A percentile compares a stretch with the other conserved stretches of the same genome.
Evolutionary conservation across 495 filamentous ascomycete genomes (phyloP).

Genomic region (Podospora australis): DNA sequence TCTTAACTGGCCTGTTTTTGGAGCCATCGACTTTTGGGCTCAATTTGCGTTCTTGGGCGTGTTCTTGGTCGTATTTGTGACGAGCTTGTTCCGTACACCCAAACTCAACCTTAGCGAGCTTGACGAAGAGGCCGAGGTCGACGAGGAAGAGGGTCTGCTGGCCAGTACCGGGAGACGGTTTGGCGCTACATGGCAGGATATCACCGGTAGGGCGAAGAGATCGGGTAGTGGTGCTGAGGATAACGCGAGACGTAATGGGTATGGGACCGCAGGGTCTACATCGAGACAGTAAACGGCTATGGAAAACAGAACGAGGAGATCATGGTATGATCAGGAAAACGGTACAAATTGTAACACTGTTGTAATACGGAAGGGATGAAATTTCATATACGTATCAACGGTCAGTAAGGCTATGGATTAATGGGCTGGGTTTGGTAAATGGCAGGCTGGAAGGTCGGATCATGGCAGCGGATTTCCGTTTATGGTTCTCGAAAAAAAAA

Average conservation of each 20-base stretch:
- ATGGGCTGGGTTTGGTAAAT: too few species aligned
- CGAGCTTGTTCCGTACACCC: slow-evolving; percentile 72
- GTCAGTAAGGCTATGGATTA: too few species aligned
- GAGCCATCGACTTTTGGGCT: slow-evolving; percentile 88
- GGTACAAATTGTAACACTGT: too few species aligned
- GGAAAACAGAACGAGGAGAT: too few species aligned
- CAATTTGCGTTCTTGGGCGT: slow-evolving; percentile 86
- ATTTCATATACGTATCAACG: too few species aligned
- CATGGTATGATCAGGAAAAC: too few species aligned
- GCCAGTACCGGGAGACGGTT: slow-evolving; percentile 73
- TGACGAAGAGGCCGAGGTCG: slow-evolving; percentile 87
- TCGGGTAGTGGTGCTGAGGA: background rate
- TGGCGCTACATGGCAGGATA: slow-evolving; percentile 82
- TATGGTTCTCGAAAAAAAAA: too few species aligned
- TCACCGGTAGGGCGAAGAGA: slow-evolving; percentile 47
- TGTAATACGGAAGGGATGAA: too few species aligned
- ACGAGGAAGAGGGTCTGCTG: slow-evolving; percentile 88
- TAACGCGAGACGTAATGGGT: slow-evolving; percentile 6
- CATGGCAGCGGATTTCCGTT: too few species aligned
- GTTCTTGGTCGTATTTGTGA: slow-evolving; percentile 70
- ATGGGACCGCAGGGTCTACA: slow-evolving; percentile 11
- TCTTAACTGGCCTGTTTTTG: slow-evolving; percentile 94
- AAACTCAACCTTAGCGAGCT: slow-evolving; percentile 64
- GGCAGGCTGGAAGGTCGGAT: too few species aligned
- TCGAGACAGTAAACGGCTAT: too few species aligned